These are phyloP conservation scores for Botryotinia narcissicola DNA, from an alignment of 2,329 filamentous ascomycete genomes.

Conservation along the genomic window DNA sequence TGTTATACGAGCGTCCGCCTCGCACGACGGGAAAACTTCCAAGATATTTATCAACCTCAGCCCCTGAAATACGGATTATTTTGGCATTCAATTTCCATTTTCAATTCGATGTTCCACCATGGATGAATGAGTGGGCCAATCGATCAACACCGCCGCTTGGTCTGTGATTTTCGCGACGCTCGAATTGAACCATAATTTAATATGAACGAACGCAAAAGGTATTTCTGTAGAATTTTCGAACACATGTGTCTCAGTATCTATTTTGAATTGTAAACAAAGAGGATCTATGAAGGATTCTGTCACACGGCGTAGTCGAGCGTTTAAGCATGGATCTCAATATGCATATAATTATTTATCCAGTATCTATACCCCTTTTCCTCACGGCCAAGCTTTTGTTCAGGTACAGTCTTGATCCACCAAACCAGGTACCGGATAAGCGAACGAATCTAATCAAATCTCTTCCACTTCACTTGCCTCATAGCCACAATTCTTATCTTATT, in stretches of 20 bases:
- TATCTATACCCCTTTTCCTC: not conserved
- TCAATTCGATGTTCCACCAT: constrained; percentile 4
- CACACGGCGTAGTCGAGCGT: not conserved
- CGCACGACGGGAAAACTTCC: not conserved
- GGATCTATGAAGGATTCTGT: not conserved
- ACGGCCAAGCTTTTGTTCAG: constrained; percentile 2
- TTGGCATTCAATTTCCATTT: constrained; percentile 5
- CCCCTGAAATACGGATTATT: constrained; percentile 11
- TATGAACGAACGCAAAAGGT: not conserved
- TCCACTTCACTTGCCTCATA: not conserved
- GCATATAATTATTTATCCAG: not conserved
- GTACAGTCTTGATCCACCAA: not conserved
- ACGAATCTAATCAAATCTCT: constrained; percentile 5
- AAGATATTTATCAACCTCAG: constrained; percentile 1
- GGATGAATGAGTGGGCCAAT: constrained; percentile 1
- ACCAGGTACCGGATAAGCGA: not conserved
- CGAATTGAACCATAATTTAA: not conserved
- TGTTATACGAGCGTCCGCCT: not conserved
- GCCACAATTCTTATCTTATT: constrained; percentile 15
- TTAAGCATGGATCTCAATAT: not conserved
- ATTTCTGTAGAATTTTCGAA: not conserved
- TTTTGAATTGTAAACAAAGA: not conserved
- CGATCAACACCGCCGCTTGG: constrained; percentile 11
- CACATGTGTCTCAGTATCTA: not conserved
- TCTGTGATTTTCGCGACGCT: not conserved